Evolutionary conservation across 1,284 basidiomycete genomes (phyloP).

Genomic region (Exsudoporus floridanus): DNA sequence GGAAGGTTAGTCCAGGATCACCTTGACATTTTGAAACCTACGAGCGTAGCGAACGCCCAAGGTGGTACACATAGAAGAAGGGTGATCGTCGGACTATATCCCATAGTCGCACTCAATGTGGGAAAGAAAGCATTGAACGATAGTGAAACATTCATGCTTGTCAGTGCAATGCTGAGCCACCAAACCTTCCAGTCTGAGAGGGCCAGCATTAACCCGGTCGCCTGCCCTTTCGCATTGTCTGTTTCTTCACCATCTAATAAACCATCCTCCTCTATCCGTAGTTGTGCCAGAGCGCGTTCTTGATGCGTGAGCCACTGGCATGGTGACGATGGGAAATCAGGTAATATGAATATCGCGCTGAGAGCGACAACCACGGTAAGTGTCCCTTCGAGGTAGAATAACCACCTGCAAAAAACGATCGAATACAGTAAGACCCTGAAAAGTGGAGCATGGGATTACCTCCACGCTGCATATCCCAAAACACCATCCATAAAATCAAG

Average conservation of each 20-base stretch:
- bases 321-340: conserved; percentile 68
- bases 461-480: conserved; percentile 74
- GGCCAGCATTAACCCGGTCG: conserved; percentile 38
- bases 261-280: conserved; percentile 72
- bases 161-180: conserved; percentile 51
- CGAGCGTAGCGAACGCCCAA: conserved; percentile 55
- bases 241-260: conserved; percentile 13
- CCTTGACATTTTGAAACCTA: conserved; percentile 42
- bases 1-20: conserved; percentile 22
- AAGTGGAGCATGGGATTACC: conserved; percentile 30
- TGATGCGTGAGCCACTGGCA: conserved; percentile 58
- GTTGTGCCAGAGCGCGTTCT: conserved; percentile 69
- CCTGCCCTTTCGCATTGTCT: conserved; percentile 7
- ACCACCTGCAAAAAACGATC: conserved; percentile 38
- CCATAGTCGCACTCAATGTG: conserved; percentile 53
- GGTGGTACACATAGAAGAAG: conserved; percentile 64
- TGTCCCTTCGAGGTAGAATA: conserved; percentile 75
- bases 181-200: conserved; percentile 61
- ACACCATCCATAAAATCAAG: conserved; percentile 71
- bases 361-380: conserved; percentile 66
- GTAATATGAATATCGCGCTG: conserved; percentile 65
- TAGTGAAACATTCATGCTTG: conserved; percentile 49
- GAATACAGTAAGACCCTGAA: background rate
- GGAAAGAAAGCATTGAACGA: conserved; percentile 64
- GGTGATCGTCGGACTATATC: conserved; percentile 51